These are phyloP conservation scores for Cenchrus purpureus DNA, from an alignment of 176 grass and related monocot genomes.

Conservation along the genomic window DNA sequence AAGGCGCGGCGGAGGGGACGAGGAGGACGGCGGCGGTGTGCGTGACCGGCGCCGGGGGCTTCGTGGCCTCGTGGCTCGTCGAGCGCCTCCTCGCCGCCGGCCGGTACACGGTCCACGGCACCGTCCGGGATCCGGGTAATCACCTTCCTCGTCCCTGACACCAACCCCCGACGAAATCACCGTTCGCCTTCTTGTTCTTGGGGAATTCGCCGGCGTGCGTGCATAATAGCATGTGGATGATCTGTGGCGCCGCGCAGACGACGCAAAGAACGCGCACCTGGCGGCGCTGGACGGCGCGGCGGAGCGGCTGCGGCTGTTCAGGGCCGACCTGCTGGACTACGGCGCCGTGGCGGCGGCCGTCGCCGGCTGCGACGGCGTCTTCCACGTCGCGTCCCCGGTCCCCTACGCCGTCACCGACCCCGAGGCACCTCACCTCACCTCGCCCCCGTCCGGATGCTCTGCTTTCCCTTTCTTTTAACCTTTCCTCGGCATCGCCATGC, in stretches of 20 bases:
- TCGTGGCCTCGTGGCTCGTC: constrained; percentile 79
- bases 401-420: constrained; percentile 53
- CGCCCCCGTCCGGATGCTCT: neutral
- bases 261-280: constrained; percentile 78
- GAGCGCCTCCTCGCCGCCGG: constrained; percentile 77
- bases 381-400: constrained; percentile 84
- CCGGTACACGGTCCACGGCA: constrained; percentile 68
- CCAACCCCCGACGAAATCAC: neutral
- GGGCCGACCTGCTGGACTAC: constrained; percentile 77
- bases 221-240: neutral
- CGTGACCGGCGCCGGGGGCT: constrained; percentile 85
- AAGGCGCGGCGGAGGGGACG: neutral
- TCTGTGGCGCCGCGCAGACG: constrained; percentile 37
- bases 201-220: neutral
- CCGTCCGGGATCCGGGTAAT: constrained; percentile 69
- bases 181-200: neutral
- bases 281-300: constrained; percentile 55
- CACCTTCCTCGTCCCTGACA: neutral
- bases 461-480: neutral
- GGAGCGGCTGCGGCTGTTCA: constrained; percentile 72
- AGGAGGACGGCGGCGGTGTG: constrained; percentile 58
- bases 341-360: constrained; percentile 54
- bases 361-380: constrained; percentile 81
- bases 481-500: neutral
- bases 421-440: constrained; percentile 42